Base-by-base conservation (phyloP, 2,329 filamentous ascomycete species). In the Ophiostoma tasmaniense region DNA sequence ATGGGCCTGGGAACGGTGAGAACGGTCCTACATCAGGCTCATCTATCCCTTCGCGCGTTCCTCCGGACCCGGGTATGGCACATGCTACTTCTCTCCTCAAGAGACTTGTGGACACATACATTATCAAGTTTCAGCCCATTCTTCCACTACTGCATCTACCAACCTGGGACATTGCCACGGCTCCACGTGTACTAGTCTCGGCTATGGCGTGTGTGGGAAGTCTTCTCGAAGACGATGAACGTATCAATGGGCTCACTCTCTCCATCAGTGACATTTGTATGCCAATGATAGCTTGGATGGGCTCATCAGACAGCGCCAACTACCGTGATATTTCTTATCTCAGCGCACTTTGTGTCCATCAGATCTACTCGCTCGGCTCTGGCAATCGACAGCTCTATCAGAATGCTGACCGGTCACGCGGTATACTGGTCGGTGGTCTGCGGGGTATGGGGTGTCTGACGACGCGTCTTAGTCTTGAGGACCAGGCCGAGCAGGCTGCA, bases 281-380 rank as follows among this genome's bases (percentile, higher is more conserved):
- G 42, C 71, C 73, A 17, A 75, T 75, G 68, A 74, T 77, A 11
- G 73, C 73, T 10, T 75, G 75, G 74, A 70, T 77, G 72, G 75
- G 74, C 17, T 69, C 72, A 4, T 71, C 73, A 5, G 75, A 75
- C 66, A 72, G 68, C 13, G 68, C 70, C 10, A 74, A 76, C 66
- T 74, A 75, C 70, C 68, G 70, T 4, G 68, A 75, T 61, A 73
- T 76, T 37, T 71, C 71, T 0, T 76, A 75, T 59, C 71, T 77
- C 0, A 73, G 73, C 20, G 74, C 76, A 0, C 71, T 76, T 1
- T 77, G 76, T 30, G 70, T 77, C 3, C 74, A 77, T 67, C 76
- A 76, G 52, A 76, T 76, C 39, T 77, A 76, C 64, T 75, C 76
- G 8, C 74, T 77, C 3, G 76, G 76, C 20, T 76, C 76, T 1